Percentiles rank a stretch among this genome's conserved stretches.
Conservation (phyloP, 2,329 filamentous ascomycete species). For the Taxawa tesnikishii region DNA sequence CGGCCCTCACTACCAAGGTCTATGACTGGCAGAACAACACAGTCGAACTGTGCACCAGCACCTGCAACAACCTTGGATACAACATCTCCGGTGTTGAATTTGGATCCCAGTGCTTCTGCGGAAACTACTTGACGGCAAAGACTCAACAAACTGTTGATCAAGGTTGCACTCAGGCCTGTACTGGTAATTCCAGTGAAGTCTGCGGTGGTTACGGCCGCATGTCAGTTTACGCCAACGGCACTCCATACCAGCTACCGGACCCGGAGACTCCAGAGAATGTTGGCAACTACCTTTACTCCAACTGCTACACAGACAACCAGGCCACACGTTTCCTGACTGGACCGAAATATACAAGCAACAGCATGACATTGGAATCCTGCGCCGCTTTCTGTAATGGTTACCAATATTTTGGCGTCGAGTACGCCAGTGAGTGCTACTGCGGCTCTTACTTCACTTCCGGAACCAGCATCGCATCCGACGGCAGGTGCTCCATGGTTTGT, state of each 20-base stretch:
- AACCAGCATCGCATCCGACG: constrained; percentile 9
- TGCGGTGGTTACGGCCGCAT: constrained; percentile 20
- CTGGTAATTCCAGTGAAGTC: constrained; percentile 18
- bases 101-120: constrained; percentile 22
- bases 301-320: constrained; percentile 19
- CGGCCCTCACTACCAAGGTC: constrained; percentile 12
- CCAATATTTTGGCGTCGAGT: constrained; percentile 27
- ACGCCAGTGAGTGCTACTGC: constrained; percentile 22
- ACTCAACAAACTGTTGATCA: constrained; percentile 16
- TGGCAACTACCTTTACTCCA: constrained; percentile 13
- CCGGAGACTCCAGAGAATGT: constrained; percentile 17
- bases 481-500: constrained; percentile 17
- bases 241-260: constrained; percentile 9
- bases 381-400: constrained; percentile 22
- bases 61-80: constrained; percentile 18
- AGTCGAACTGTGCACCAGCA: constrained; percentile 17
- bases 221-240: constrained; percentile 17
- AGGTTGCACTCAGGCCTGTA: constrained; percentile 16
- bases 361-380: constrained; percentile 29
- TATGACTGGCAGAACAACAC: constrained; percentile 18
- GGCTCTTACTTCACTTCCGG: constrained; percentile 13
- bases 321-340: constrained; percentile 15
- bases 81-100: constrained; percentile 22
- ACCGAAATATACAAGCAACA: constrained; percentile 12
- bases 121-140: constrained; percentile 14